Evolutionary conservation across 2,329 filamentous ascomycete genomes (phyloP).

Genomic region (Zasmidium cellare): DNA sequence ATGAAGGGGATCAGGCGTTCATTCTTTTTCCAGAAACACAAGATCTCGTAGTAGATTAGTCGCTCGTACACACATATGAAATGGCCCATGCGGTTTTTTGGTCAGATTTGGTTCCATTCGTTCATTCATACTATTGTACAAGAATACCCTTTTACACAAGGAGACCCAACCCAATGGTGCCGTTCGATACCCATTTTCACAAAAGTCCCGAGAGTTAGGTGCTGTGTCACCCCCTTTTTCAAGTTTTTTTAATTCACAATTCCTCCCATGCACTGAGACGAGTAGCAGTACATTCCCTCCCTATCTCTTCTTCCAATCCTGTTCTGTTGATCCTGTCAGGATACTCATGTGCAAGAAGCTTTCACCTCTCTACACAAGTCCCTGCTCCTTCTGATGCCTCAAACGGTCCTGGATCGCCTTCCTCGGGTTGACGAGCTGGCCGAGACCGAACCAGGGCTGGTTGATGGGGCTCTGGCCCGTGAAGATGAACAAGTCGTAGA

Average conservation of each 20-base stretch:
- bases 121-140: neutral
- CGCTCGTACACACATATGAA: neutral
- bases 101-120: neutral
- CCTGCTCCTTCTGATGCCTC: conserved; percentile 27
- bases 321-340: neutral
- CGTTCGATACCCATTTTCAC: neutral
- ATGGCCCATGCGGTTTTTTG: neutral
- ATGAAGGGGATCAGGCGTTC: neutral
- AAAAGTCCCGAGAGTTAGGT: neutral
- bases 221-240: neutral
- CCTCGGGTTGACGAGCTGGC: conserved; percentile 26
- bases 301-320: neutral
- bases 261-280: neutral
- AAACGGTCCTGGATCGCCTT: conserved; percentile 23
- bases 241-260: neutral
- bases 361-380: conserved; percentile 25
- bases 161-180: neutral
- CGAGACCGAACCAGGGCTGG: conserved; percentile 50
- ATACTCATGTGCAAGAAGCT: too few relatives aligned
- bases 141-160: neutral
- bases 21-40: neutral
- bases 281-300: neutral
- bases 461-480: conserved; percentile 64
- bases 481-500: conserved; percentile 69
- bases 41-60: neutral